Percentiles rank a stretch among this genome's conserved stretches.
phyloP scores from a whole-genome alignment of 805 yeast species.

The Metschnikowia rubicola region DNA sequence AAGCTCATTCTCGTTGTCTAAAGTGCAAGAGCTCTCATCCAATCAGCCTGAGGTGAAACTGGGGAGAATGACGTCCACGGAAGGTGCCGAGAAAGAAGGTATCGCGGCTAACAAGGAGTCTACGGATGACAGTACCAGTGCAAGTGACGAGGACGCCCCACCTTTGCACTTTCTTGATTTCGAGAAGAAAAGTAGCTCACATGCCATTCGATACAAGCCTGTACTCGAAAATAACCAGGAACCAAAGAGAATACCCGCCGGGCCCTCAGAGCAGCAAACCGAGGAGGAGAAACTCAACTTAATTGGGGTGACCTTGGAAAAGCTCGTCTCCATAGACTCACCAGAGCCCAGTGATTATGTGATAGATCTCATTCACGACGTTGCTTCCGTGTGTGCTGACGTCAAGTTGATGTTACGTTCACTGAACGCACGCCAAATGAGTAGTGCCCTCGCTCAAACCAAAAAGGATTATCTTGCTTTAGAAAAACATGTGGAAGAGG shows the following conservation, averaged over 20 bases:
- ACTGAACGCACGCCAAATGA: constrained; percentile 51
- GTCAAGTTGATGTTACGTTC: constrained; percentile 59
- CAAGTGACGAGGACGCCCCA: constrained; percentile 29
- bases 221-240: constrained; percentile 29
- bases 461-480: constrained; percentile 20
- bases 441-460: constrained; percentile 26
- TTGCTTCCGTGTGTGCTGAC: constrained; percentile 60
- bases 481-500: constrained; percentile 10
- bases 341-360: constrained; percentile 54
- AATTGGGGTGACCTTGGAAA: constrained; percentile 45
- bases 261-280: constrained; percentile 14
- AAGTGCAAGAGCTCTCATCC: constrained; percentile 3
- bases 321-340: constrained; percentile 52
- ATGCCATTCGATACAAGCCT: constrained; percentile 35
- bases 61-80: neutral
- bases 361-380: constrained; percentile 58
- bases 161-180: constrained; percentile 31
- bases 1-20: constrained; percentile 10
- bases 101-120: neutral
- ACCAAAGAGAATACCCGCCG: constrained; percentile 7
- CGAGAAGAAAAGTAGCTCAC: constrained; percentile 17
- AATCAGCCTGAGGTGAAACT: neutral
- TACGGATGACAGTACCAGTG: constrained; percentile 21
- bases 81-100: neutral
- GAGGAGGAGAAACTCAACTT: constrained; percentile 18